Evolutionary conservation across 306 rosid species (phyloP).

Genomic region (Citrullus mucosospermus): DNA sequence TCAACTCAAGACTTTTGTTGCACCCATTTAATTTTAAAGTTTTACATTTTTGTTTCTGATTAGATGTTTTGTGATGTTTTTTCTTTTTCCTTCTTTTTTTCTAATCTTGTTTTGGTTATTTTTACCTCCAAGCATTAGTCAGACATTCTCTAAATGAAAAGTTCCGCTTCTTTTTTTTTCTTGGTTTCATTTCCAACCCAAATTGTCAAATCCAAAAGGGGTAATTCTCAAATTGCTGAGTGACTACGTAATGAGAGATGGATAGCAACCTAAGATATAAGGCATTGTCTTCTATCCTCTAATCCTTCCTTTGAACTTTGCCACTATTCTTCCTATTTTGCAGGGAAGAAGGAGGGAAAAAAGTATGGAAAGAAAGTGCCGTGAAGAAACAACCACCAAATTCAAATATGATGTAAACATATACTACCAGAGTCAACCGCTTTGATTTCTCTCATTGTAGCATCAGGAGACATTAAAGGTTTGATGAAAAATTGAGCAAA

Average conservation of each 20-base stretch:
- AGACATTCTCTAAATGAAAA: no score
- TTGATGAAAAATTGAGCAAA: conserved; percentile 89
- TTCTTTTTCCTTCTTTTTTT: no score
- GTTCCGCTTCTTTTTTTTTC: no score
- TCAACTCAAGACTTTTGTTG: no score
- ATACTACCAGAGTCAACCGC: conserved; percentile 96
- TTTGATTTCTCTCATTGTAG: conserved; percentile 90
- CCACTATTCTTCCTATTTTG: background rate
- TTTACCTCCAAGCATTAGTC: no score
- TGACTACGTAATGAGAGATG: background rate
- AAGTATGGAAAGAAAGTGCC: no score
- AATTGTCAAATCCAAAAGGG: background rate
- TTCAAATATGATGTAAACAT: conserved; percentile 2
- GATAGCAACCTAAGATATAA: background rate
- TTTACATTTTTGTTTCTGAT: no score
- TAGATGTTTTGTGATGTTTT: no score
- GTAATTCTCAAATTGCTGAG: background rate
- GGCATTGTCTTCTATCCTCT: background rate
- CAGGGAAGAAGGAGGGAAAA: no score
- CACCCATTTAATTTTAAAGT: no score
- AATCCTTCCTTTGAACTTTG: background rate
- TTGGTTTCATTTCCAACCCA: background rate
- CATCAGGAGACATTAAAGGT: conserved; percentile 92
- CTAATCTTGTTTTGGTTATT: no score
- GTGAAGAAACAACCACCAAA: background rate